Percentiles rank a stretch among this genome's conserved stretches.
phyloP scores from a whole-genome alignment of 371 early-diverging fungal genomes.

The Zopfochytrium polystomum region DNA sequence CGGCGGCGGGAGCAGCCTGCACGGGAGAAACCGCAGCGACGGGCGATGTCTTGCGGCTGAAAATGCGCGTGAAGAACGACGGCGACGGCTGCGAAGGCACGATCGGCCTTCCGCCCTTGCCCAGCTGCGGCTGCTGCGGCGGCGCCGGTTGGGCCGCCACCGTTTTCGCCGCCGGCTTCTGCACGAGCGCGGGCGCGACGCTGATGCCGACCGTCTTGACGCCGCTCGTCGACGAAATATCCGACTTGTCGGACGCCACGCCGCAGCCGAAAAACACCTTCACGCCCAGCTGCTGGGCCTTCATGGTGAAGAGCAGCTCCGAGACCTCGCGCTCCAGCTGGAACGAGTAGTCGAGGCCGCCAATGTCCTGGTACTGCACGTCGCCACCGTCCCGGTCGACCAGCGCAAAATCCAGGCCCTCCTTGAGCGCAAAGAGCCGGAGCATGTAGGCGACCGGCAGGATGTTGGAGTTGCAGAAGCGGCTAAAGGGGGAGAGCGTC shows the following conservation, averaged over 20 bases:
- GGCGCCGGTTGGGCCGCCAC: too few species aligned
- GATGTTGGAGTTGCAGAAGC: conserved; percentile 10
- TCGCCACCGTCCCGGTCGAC: conserved; percentile 3
- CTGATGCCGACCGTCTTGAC: not conserved
- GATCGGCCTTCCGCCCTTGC: not conserved
- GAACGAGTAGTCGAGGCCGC: conserved; percentile 15
- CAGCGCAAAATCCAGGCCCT: conserved; percentile 17
- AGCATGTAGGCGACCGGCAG: conserved; percentile 11
- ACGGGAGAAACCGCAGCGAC: not conserved
- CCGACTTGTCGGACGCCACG: not conserved
- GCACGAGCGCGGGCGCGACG: not conserved
- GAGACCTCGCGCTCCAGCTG: conserved; percentile 17
- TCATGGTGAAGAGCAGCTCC: conserved; percentile 14
- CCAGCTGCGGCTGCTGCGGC: too few species aligned
- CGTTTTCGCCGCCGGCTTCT: too few species aligned
- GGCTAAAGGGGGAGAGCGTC: conserved; percentile 9
- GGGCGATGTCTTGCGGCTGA: not conserved
- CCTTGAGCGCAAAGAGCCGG: conserved; percentile 13
- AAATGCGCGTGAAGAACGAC: not conserved
- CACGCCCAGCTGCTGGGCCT: conserved; percentile 19
- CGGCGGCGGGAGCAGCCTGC: not conserved
- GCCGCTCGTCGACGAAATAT: not conserved
- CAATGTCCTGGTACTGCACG: conserved; percentile 9
- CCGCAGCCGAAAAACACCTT: conserved; percentile 19
- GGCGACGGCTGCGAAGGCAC: not conserved